phyloP scores from a whole-genome alignment of 2,329 filamentous ascomycete genomes.

The Talaromyces sp. region DNA sequence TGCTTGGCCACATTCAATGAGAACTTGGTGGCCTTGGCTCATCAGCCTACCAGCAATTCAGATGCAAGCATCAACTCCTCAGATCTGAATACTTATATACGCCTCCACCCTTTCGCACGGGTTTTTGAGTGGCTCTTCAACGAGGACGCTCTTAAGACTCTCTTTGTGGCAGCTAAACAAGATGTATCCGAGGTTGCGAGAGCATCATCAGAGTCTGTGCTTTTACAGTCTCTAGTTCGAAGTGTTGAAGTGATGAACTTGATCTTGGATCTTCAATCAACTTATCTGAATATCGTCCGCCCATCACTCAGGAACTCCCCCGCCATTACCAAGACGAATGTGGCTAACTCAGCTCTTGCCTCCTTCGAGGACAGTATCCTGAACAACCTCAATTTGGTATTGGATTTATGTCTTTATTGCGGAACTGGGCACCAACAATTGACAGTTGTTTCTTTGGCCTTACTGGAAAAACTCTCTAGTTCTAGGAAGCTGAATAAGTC shows the following conservation, averaged over 20 bases:
- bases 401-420: constrained; percentile 81
- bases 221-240: constrained; percentile 72
- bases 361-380: constrained; percentile 90
- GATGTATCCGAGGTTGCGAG: constrained; percentile 67
- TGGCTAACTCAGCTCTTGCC: constrained; percentile 72
- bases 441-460: constrained; percentile 71
- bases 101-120: constrained; percentile 84
- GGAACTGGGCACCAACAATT: constrained; percentile 77
- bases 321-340: constrained; percentile 54
- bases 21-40: constrained; percentile 79
- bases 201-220: constrained; percentile 70
- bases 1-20: constrained; percentile 90
- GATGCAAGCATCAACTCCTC: constrained; percentile 71
- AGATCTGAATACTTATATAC: constrained; percentile 73
- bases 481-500: constrained; percentile 75
- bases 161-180: constrained; percentile 77
- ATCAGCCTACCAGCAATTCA: constrained; percentile 69
- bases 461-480: constrained; percentile 80
- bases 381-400: constrained; percentile 71
- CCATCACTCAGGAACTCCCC: constrained; percentile 68
- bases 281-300: constrained; percentile 83
- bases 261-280: constrained; percentile 81
- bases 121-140: constrained; percentile 99
- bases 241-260: constrained; percentile 80
- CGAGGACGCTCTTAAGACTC: constrained; percentile 72